Evolutionary conservation across 208 protist genomes (phyloP), one percentile per base, ranked within the genome.

Genomic region (Tritrichomonas musculus): DNA sequence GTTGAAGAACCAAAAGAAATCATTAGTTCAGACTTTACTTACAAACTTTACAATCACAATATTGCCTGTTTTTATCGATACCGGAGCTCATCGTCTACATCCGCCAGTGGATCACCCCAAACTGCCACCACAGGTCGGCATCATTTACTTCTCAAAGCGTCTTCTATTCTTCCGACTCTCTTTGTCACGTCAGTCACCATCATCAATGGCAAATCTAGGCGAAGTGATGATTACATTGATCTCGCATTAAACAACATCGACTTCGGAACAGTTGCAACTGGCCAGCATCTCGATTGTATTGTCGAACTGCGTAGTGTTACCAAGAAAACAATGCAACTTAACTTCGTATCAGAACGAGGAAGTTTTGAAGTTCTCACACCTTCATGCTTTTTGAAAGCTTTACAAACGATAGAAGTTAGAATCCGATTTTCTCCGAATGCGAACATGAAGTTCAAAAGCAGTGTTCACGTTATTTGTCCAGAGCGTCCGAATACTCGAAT

Each of bases 21-120:
- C 4, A 88, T 88, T 57, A 36, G 17, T 39, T 47, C 77, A 30
- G 77, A 88, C 20, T 88, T 88, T 47, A 88, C 77, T 88, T 88
- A 53, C 47, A 88, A 57, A 50, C 33, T 57, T 50, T 88, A 88
- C 39, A 47, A 88, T 0, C 53, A 88, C 13, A 88, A 39, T 17
- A 57, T 88, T 57, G 41, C 77, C 14, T 88, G 77, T 50, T 88
- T 88, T 47, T 88, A 47, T 41, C 4, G 27, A 0, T n/a, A n/a
- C n/a, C n/a, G n/a, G n/a, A n/a, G n/a, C n/a, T n/a, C n/a, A n/a
- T n/a, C n/a, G n/a, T n/a, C n/a, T n/a, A n/a, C n/a, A n/a, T n/a
- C n/a, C n/a, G n/a, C n/a, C n/a, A 44, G 41, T 36, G 47, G 47
- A 3, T n/a, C 20, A n/a, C n/a, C n/a, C n/a, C n/a, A n/a, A n/a